Evolutionary conservation across 441 rosid genomes (phyloP).

Genomic region (Syzygium malaccense): DNA sequence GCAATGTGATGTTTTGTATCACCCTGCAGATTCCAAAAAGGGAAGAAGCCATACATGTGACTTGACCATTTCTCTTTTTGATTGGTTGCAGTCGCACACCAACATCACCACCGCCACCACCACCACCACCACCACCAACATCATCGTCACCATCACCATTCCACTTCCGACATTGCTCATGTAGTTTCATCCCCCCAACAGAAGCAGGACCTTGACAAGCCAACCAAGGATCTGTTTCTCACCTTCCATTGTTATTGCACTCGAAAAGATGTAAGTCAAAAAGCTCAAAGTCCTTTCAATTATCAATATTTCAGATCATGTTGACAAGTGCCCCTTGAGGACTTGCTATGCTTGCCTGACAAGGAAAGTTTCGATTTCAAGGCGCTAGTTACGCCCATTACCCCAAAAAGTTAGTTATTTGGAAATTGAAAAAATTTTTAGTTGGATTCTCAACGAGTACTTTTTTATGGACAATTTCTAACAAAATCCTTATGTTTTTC

Average conservation of each 20-base stretch:
- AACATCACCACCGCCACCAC: neutral
- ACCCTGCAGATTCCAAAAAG: neutral
- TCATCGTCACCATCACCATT: neutral
- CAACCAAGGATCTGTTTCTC: constrained; percentile 52
- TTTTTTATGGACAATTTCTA: neutral
- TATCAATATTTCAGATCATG: neutral
- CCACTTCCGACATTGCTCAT: neutral
- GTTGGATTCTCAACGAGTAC: neutral
- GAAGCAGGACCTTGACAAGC: constrained; percentile 34
- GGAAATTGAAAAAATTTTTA: neutral
- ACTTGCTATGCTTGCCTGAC: neutral
- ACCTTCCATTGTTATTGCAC: constrained; percentile 84
- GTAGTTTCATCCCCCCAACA: neutral
- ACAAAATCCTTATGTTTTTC: neutral
- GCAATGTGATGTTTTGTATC: neutral
- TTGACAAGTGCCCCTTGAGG: neutral
- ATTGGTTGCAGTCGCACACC: neutral
- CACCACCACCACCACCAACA: neutral
- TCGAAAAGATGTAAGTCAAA: constrained; percentile 64
- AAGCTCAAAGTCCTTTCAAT: neutral
- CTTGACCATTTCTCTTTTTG: neutral
- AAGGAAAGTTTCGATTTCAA: neutral
- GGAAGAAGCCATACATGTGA: neutral
- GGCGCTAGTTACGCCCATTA: neutral
- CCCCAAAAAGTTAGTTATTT: neutral